Percentiles rank a stretch among this genome's conserved stretches.
phyloP scores from a whole-genome alignment of 805 yeast genomes.

The Danielia oregonensis region DNA sequence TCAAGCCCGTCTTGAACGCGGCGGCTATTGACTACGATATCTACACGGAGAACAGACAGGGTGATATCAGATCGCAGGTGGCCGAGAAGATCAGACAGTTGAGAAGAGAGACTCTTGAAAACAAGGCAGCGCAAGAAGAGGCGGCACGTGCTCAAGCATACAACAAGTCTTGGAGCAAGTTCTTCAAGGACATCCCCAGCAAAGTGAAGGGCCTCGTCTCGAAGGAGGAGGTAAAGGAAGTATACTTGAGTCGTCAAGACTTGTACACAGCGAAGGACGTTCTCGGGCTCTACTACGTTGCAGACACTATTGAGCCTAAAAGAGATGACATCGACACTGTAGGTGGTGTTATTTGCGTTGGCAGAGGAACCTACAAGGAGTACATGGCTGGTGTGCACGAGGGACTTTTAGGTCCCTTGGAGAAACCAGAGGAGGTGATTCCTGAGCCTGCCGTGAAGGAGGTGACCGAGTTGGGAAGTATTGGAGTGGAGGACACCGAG shows the following conservation, averaged over 20 bases:
- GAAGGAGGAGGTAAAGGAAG: conserved; percentile 26
- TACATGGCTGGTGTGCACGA: conserved; percentile 88
- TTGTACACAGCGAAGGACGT: conserved; percentile 44
- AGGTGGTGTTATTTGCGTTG: conserved; percentile 90
- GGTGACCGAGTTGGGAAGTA: background rate
- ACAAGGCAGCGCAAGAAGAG: conserved; percentile 5
- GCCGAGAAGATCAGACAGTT: conserved; percentile 77
- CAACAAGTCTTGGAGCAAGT: conserved; percentile 27
- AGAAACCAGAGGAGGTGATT: conserved; percentile 31
- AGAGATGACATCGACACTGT: conserved; percentile 45
- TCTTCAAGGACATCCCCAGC: conserved; percentile 17
- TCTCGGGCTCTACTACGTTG: conserved; percentile 51
- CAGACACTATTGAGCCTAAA: conserved; percentile 25
- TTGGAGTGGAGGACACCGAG: conserved; percentile 6
- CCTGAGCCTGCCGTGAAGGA: conserved; percentile 9
- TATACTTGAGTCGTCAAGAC: conserved; percentile 26
- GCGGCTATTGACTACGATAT: conserved; percentile 83
- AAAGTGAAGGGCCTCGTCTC: conserved; percentile 12
- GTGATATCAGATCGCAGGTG: conserved; percentile 76
- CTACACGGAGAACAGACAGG: conserved; percentile 76
- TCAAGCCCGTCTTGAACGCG: conserved; percentile 82
- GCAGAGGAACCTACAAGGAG: conserved; percentile 95
- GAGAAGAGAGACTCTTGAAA: conserved; percentile 41
- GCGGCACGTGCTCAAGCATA: conserved; percentile 8
- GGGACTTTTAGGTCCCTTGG: conserved; percentile 90